Evolutionary conservation across 2,329 filamentous ascomycete species (phyloP).

Genomic region (Aspergillus proliferans): DNA sequence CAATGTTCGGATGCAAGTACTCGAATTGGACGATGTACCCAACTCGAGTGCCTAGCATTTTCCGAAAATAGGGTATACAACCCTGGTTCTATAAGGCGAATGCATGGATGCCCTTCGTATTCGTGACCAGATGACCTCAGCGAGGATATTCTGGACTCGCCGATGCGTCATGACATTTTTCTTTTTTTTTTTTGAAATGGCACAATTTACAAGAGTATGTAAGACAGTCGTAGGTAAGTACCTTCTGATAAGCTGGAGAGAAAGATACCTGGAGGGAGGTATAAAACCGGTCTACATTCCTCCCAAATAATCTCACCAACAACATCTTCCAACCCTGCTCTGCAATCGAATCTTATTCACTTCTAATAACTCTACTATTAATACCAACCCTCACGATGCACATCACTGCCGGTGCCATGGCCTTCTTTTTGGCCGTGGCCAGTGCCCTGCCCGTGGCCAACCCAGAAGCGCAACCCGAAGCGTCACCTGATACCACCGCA

Average conservation of each 20-base stretch:
- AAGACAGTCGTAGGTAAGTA: too few relatives aligned
- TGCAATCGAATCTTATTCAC: background rate
- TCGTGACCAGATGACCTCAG: background rate
- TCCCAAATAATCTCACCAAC: background rate
- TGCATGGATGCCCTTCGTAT: background rate
- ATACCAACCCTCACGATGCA: background rate
- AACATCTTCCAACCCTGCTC: background rate
- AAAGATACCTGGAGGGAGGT: too few relatives aligned
- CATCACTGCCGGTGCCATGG: background rate
- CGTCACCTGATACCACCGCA: conserved; percentile 7
- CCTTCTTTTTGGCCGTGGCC: background rate
- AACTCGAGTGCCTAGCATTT: too few relatives aligned
- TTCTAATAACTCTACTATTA: background rate
- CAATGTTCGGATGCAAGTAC: background rate
- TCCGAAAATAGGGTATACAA: background rate
- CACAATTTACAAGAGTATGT: too few relatives aligned
- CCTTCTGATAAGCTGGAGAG: too few relatives aligned
- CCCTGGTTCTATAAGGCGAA: background rate
- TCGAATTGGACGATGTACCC: background rate
- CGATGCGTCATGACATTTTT: too few relatives aligned
- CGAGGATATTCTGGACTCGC: background rate
- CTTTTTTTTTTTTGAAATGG: too few relatives aligned
- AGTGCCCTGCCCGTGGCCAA: background rate
- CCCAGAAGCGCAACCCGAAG: conserved; percentile 10
- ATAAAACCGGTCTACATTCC: too few relatives aligned